These are phyloP conservation scores for Fusarium marasasianum DNA, from an alignment of 2,329 filamentous ascomycete genomes.

Conservation along the genomic window DNA sequence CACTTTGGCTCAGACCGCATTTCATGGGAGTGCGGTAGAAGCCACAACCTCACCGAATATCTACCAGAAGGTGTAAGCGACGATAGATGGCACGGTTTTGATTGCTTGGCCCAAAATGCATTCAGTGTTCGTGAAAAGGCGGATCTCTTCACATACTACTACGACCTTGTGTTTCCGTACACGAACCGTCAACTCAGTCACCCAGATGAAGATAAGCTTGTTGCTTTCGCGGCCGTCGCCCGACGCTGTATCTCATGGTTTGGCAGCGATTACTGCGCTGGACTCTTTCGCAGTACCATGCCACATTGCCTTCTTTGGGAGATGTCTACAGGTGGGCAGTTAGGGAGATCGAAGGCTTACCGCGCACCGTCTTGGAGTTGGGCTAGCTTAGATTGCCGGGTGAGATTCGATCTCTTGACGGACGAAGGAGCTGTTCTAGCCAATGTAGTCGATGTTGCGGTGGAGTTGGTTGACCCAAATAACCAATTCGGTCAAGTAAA, in stretches of 20 bases:
- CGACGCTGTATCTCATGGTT: not conserved
- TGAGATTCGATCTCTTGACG: not conserved
- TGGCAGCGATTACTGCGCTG: not conserved
- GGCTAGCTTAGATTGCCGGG: not conserved
- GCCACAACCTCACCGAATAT: not conserved
- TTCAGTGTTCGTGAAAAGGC: not conserved
- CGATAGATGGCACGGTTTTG: not conserved
- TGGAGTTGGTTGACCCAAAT: not conserved
- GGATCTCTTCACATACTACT: not conserved
- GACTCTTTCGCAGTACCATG: not conserved
- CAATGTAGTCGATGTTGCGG: not conserved
- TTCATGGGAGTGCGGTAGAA: not conserved
- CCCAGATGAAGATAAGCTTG: not conserved
- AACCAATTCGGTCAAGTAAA: not conserved
- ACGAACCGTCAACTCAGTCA: not conserved
- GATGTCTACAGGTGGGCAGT: rapidly evolving
- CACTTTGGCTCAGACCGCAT: not conserved
- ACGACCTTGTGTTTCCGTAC: not conserved
- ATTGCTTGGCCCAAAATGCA: not conserved
- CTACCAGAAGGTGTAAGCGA: not conserved
- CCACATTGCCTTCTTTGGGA: not conserved
- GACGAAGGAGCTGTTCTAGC: not conserved
- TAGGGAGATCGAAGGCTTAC: not conserved
- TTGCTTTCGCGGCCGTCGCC: not conserved
- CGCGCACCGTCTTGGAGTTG: not conserved